A percentile compares a stretch with the other conserved stretches of the same genome.
phyloP scores from a whole-genome alignment of 164 flowering plant species.

The Euptelea pleiosperma region DNA sequence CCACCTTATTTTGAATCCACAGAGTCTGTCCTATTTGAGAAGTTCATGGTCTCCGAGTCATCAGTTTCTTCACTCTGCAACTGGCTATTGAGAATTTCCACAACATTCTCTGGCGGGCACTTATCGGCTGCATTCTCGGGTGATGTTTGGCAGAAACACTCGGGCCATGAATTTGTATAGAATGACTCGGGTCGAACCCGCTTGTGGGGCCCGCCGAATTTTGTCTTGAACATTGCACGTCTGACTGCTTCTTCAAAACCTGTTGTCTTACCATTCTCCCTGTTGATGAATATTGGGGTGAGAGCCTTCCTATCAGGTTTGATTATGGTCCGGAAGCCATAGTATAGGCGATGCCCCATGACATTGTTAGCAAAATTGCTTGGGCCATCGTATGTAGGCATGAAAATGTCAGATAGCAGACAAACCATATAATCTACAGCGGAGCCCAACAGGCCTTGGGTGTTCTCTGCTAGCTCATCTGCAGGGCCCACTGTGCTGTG shows the following conservation, averaged over 20 bases:
- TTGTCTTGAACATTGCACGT: slow-evolving; percentile 60
- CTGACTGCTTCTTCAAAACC: slow-evolving; percentile 85
- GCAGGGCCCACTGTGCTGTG: slow-evolving; percentile 71
- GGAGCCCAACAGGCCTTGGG: slow-evolving; percentile 75
- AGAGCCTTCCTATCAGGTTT: slow-evolving; percentile 89
- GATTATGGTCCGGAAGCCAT: slow-evolving; percentile 85
- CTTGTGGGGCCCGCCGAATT: slow-evolving; percentile 90
- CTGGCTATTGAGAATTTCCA: slow-evolving; percentile 50
- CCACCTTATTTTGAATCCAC: slow-evolving; percentile 15
- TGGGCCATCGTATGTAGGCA: slow-evolving; percentile 99
- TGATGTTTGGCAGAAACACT: slow-evolving; percentile 85
- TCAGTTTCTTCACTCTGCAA: slow-evolving; percentile 33
- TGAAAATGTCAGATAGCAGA: slow-evolving; percentile 88
- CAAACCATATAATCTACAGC: slow-evolving; percentile 99
- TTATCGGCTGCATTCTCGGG: slow-evolving; percentile 63
- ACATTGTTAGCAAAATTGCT: slow-evolving; percentile 99
- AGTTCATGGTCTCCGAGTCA: slow-evolving; percentile 19
- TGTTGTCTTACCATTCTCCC: slow-evolving; percentile 62
- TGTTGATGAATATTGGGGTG: slow-evolving; percentile 72
- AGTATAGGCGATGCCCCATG: slow-evolving; percentile 92
- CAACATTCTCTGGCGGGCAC: slow-evolving; percentile 76
- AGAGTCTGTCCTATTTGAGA: slow-evolving; percentile 32
- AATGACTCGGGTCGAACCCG: slow-evolving; percentile 87
- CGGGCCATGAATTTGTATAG: slow-evolving; percentile 97
- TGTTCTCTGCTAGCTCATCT: slow-evolving; percentile 59